These are phyloP conservation scores for Neurospora terricola DNA, from an alignment of 495 filamentous ascomycete species.

Conservation along the genomic window DNA sequence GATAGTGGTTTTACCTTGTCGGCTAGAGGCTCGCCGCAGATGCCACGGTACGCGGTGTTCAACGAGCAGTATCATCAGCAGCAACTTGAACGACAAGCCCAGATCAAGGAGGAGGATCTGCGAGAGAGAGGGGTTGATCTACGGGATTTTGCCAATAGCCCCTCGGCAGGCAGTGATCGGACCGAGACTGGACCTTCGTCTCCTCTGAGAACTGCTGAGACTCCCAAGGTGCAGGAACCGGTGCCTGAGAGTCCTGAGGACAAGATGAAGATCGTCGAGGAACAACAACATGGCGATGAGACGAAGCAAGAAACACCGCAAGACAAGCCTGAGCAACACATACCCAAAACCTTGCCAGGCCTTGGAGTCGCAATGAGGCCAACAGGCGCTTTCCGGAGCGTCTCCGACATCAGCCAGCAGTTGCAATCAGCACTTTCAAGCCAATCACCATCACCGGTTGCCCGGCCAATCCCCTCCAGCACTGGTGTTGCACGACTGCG, in stretches of 20 bases:
- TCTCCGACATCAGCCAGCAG: not conserved
- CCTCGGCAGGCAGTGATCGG: not conserved
- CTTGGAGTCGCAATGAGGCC: not conserved
- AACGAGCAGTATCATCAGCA: not conserved
- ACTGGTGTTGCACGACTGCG: conserved; percentile 43
- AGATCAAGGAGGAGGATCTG: conserved; percentile 21
- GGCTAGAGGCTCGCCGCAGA: conserved; percentile 27
- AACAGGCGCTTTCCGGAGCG: not conserved
- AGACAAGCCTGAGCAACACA: not conserved
- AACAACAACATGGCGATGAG: not conserved
- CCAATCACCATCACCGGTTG: conserved; percentile 20
- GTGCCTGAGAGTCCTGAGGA: not conserved
- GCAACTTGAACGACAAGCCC: not conserved
- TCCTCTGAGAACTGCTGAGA: not conserved
- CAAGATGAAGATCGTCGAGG: not conserved
- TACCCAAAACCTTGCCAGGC: not conserved
- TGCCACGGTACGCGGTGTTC: conserved; percentile 8
- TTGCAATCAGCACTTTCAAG: conserved; percentile 1
- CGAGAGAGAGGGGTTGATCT: conserved; percentile 47
- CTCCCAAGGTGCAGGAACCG: not conserved
- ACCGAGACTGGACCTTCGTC: not conserved
- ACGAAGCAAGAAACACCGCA: not conserved
- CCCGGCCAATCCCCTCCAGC: conserved; percentile 33
- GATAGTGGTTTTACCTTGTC: conserved; percentile 37
- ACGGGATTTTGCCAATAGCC: conserved; percentile 20